phyloP scores from a whole-genome alignment of 495 filamentous ascomycete genomes.

The Neurospora discreta region DNA sequence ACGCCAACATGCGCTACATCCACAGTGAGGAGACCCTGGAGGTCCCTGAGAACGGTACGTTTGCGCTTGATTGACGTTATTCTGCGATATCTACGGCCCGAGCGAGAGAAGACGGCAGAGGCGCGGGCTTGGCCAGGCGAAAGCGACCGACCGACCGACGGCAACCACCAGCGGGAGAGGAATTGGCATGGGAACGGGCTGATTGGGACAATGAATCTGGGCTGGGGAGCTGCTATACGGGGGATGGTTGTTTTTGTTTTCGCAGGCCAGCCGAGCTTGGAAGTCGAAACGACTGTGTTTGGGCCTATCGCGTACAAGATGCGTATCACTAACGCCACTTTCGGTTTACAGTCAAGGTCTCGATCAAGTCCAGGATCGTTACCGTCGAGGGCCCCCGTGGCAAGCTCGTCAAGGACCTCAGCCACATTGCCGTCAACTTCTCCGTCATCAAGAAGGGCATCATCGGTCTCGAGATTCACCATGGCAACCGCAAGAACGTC shows the following conservation, averaged over 20 bases:
- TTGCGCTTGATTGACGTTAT: slow-evolving; percentile 14
- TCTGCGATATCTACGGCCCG: slow-evolving; percentile 1
- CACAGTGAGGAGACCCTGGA: slow-evolving; percentile 88
- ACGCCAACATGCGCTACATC: slow-evolving; percentile 91
- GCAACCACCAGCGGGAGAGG: neutral
- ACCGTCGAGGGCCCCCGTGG: slow-evolving; percentile 94
- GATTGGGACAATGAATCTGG: neutral
- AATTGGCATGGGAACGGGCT: neutral
- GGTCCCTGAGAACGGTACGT: slow-evolving; percentile 94
- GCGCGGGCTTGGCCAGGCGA: neutral
- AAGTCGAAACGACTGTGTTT: neutral
- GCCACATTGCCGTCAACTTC: slow-evolving; percentile 94
- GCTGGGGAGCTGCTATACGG: neutral
- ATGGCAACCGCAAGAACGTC: slow-evolving; percentile 92
- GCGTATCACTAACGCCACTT: slow-evolving; percentile 1
- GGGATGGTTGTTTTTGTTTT: neutral
- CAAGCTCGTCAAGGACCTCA: slow-evolving; percentile 91
- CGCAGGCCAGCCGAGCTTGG: neutral
- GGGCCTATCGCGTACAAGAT: slow-evolving; percentile 1
- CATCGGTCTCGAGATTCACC: slow-evolving; percentile 94
- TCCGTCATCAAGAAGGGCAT: slow-evolving; percentile 64
- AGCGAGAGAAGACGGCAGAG: neutral
- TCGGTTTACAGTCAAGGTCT: slow-evolving; percentile 66
- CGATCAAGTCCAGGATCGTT: slow-evolving; percentile 89
- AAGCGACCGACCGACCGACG: slow-evolving; percentile 9